These are phyloP conservation scores for Podospora pseudoanserina DNA, from an alignment of 495 filamentous ascomycete genomes.

Conservation along the genomic window DNA sequence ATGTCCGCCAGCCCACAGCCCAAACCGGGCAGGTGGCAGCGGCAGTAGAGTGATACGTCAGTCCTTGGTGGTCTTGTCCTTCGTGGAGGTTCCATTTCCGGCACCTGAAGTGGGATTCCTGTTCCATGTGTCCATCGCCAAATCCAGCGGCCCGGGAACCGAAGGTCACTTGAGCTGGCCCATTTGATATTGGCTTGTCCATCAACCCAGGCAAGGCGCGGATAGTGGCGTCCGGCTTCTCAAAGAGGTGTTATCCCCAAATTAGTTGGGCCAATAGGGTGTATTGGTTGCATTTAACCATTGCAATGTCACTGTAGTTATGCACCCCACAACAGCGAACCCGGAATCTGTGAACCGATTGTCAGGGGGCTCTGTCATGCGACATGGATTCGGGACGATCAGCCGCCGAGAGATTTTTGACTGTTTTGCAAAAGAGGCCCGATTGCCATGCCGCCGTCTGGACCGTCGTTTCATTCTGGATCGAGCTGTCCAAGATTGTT, in stretches of 20 bases:
- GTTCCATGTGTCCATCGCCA: neutral
- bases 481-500: neutral
- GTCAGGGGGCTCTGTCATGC: constrained; percentile 12
- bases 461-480: neutral
- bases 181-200: neutral
- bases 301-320: neutral
- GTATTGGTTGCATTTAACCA: constrained; percentile 15
- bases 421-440: neutral
- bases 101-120: neutral
- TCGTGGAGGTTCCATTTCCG: constrained; percentile 6
- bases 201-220: constrained; percentile 9
- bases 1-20: neutral
- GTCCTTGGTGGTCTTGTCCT: neutral
- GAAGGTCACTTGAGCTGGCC: constrained; percentile 7
- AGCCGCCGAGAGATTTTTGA: constrained; percentile 7
- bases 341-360: constrained; percentile 5
- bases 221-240: constrained; percentile 19
- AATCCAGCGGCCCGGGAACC: constrained; percentile 16
- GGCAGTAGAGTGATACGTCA: neutral
- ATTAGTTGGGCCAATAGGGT: constrained; percentile 8
- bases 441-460: neutral
- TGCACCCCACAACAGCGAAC: constrained; percentile 18
- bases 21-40: constrained; percentile 8
- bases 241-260: constrained; percentile 4
- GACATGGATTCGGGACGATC: constrained; percentile 16